phyloP scores from a whole-genome alignment of 805 yeast species.

The Saccharomycopsis olivae region DNA sequence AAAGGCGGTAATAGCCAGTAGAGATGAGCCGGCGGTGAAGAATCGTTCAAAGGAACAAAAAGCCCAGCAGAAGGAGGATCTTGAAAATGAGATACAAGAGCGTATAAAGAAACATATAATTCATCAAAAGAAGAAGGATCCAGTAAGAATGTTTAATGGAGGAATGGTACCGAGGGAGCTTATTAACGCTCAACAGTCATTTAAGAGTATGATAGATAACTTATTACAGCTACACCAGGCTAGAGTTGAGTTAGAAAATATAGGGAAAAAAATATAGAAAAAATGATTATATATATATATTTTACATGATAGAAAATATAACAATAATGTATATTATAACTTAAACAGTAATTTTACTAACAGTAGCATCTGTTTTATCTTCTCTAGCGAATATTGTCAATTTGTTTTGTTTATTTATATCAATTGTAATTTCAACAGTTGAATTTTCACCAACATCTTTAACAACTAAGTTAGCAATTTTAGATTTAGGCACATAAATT shows the following conservation, averaged over 20 bases:
- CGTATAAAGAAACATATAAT: neutral
- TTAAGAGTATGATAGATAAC: too few relatives aligned
- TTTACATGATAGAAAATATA: too few relatives aligned
- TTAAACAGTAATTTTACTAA: slow-evolving; percentile 42
- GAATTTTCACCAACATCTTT: slow-evolving; percentile 55
- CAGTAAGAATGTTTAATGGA: slow-evolving; percentile 18
- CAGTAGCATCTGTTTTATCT: slow-evolving; percentile 45
- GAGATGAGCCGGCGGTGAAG: too few relatives aligned
- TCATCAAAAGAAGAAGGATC: slow-evolving; percentile 12
- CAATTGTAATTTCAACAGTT: slow-evolving; percentile 50
- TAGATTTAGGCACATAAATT: slow-evolving; percentile 59
- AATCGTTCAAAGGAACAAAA: slow-evolving; percentile 1
- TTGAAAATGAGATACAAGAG: neutral
- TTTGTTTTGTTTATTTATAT: slow-evolving; percentile 50
- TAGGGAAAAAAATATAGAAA: too few relatives aligned
- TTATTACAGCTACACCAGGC: too few relatives aligned
- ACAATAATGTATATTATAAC: too few relatives aligned
- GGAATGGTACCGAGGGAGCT: slow-evolving; percentile 17
- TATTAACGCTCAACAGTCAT: too few relatives aligned
- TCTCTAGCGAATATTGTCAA: slow-evolving; percentile 55
- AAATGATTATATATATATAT: too few relatives aligned
- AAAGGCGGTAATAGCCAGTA: too few relatives aligned
- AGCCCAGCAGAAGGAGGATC: neutral
- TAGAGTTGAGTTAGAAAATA: too few relatives aligned
- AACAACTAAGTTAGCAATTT: slow-evolving; percentile 69